Evolutionary conservation across 2,329 filamentous ascomycete species (phyloP).

Genomic region (Lojkania enalia): DNA sequence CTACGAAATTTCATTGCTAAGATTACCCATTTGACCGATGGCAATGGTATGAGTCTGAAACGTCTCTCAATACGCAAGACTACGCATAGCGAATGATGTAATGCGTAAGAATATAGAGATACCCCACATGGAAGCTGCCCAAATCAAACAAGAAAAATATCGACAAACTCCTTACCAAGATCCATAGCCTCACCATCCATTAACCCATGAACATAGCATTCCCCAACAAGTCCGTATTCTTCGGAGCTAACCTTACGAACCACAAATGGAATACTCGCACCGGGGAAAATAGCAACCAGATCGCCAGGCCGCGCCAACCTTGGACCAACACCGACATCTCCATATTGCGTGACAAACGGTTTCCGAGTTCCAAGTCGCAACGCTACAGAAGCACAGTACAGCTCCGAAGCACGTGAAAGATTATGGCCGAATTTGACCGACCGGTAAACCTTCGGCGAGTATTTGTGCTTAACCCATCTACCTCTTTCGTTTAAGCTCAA

Average conservation of each 20-base stretch:
- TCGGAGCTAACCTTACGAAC: neutral
- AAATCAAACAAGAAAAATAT: neutral
- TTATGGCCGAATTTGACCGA: too few relatives aligned
- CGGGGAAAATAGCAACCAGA: neutral
- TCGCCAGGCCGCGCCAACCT: neutral
- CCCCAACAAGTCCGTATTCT: neutral
- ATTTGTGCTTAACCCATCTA: neutral
- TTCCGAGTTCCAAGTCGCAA: neutral
- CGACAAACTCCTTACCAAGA: neutral
- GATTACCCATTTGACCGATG: too few relatives aligned
- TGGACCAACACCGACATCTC: neutral
- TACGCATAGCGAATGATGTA: too few relatives aligned
- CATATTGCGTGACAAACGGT: neutral
- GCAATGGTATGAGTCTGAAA: too few relatives aligned
- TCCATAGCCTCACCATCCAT: slow-evolving; percentile 2
- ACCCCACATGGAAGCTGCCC: too few relatives aligned
- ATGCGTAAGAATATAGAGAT: too few relatives aligned
- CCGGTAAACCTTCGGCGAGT: too few relatives aligned
- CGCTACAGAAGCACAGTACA: neutral
- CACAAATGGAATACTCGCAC: neutral
- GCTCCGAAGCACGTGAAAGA: neutral
- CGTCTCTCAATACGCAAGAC: too few relatives aligned
- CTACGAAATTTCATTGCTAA: too few relatives aligned
- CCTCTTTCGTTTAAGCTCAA: neutral
- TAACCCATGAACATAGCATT: neutral